Conservation (phyloP, 768 basidiomycete species). For the Naganishia vaughanmartiniae region DNA sequence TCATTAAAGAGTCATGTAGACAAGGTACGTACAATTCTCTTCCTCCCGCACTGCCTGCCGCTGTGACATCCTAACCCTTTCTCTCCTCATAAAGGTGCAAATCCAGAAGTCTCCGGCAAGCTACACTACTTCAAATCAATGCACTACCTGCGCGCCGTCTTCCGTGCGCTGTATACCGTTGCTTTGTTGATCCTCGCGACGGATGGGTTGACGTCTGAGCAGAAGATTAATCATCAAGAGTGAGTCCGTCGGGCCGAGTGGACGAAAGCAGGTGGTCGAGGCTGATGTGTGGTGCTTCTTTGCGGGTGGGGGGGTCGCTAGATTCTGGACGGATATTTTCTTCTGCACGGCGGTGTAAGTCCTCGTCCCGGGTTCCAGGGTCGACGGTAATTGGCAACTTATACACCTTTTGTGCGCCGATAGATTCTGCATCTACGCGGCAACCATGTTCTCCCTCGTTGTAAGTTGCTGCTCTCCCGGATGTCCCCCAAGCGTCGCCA, state of each 20-base stretch:
- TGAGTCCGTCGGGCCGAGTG: not conserved
- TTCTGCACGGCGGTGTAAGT: slow-evolving; percentile 9
- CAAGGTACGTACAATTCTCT: slow-evolving; percentile 15
- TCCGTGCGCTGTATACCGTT: slow-evolving; percentile 37
- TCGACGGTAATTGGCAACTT: slow-evolving; percentile 28
- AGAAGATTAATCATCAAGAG: slow-evolving; percentile 37
- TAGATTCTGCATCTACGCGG: slow-evolving; percentile 39
- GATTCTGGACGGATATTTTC: slow-evolving; percentile 21
- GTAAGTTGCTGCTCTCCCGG: slow-evolving; percentile 25
- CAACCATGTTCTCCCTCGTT: slow-evolving; percentile 40
- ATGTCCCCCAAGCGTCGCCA: not conserved
- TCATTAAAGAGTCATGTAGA: slow-evolving; percentile 40
- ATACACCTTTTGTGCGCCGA: slow-evolving; percentile 31
- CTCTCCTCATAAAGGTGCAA: slow-evolving; percentile 37
- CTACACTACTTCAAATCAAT: slow-evolving; percentile 41
- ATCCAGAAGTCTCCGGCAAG: slow-evolving; percentile 39
- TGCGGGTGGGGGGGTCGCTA: not conserved
- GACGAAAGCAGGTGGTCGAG: not conserved
- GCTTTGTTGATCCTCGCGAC: slow-evolving; percentile 35
- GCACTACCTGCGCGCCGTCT: slow-evolving; percentile 35
- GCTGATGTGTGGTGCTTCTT: not conserved
- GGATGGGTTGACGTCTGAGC: slow-evolving; percentile 37
- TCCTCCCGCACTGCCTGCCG: not conserved
- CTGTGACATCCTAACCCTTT: slow-evolving; percentile 33
- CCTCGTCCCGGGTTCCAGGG: not conserved